Evolutionary conservation across 2,329 filamentous ascomycete genomes (phyloP), one percentile per base, ranked within the genome.

Genomic region (Calonectria pteridis): DNA sequence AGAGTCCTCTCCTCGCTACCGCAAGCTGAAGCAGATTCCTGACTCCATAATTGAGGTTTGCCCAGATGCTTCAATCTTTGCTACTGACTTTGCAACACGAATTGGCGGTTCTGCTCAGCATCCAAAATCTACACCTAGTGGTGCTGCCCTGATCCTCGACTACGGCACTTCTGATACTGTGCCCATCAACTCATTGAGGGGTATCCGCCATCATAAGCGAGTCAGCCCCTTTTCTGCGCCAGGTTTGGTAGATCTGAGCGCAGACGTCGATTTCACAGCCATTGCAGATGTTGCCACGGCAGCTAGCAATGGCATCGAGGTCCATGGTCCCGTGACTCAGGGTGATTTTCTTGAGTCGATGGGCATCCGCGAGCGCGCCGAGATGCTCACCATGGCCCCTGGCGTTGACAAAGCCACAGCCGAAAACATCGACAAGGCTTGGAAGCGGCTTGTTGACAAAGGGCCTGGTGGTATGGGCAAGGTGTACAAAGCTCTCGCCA

Each of bases 81-180:
- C 93, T 1, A 88, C 92, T 55, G 94, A 98, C 82, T 95, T 99
- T 82, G 95, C 97, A 7, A 85, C 89, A 16, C 92, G 95, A 69
- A 98, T 99, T 80, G 96, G 96, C 67, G 95, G 95, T 66, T 88
- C 90, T 0, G 72, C 84, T 1, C 78, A 87, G 49, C 77, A 88
- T 7, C 86, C 88, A 0, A 96, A 95, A 81, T 78, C 87, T 0
- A 83, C 82, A 0, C 92, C 96, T 1, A 93, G 92, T 0, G 97
- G 97, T 64, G 97, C 96, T 11, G 97, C 96, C 0, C 88, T 99
- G n/a, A 95, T 99, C 78, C 91, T 99, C 58, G 97, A 99, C 86
- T 99, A 99, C 85, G 97, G 97, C 23, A 94, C 96, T 6, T 85
- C 91, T 4, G 88, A 92, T 79, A 94, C 88, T 0, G 92, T 99